A percentile compares a stretch with the other conserved stretches of the same genome.
Evolutionary conservation across 495 filamentous ascomycete genomes (phyloP).

Genomic region (Penicillium lagena): DNA sequence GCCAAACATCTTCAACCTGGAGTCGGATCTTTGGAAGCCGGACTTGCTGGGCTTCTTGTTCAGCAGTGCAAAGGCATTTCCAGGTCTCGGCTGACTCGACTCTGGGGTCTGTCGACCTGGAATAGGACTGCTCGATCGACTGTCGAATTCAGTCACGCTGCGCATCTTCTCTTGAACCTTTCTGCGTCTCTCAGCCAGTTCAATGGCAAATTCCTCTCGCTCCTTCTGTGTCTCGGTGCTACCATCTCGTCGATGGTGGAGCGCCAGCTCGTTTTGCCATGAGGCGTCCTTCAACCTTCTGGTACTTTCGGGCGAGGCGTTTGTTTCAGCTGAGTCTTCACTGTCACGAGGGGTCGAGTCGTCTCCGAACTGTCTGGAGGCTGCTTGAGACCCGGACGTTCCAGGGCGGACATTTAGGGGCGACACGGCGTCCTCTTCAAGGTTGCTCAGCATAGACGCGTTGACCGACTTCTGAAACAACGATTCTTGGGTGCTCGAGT

Average conservation of each 20-base stretch:
- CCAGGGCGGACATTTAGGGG: constrained; percentile 1
- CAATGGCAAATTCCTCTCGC: constrained; percentile 70
- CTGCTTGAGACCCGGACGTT: constrained; percentile 4
- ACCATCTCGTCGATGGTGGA: constrained; percentile 42
- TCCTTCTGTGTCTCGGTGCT: constrained; percentile 60
- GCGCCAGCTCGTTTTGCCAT: constrained; percentile 26
- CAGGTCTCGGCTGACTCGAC: constrained; percentile 28
- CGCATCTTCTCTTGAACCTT: constrained; percentile 78
- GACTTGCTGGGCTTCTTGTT: constrained; percentile 62
- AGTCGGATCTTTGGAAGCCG: constrained; percentile 48
- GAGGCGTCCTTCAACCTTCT: constrained; percentile 22
- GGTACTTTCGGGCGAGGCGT: constrained; percentile 1
- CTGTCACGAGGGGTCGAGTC: constrained; percentile 8
- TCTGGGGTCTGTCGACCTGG: constrained; percentile 41
- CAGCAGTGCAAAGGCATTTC: constrained; percentile 62
- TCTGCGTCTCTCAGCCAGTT: constrained; percentile 69
- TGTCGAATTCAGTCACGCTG: constrained; percentile 62
- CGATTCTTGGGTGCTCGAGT: neutral
- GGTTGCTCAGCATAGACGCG: neutral
- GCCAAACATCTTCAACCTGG: constrained; percentile 62
- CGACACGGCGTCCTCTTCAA: neutral
- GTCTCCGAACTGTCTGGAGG: constrained; percentile 7
- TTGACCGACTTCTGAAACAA: neutral
- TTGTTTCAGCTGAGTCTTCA: constrained; percentile 9
- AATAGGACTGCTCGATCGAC: constrained; percentile 46